Evolutionary conservation across 768 basidiomycete species (phyloP), one percentile per base, ranked within the genome.

Genomic region (Rhizopogon sp.): DNA sequence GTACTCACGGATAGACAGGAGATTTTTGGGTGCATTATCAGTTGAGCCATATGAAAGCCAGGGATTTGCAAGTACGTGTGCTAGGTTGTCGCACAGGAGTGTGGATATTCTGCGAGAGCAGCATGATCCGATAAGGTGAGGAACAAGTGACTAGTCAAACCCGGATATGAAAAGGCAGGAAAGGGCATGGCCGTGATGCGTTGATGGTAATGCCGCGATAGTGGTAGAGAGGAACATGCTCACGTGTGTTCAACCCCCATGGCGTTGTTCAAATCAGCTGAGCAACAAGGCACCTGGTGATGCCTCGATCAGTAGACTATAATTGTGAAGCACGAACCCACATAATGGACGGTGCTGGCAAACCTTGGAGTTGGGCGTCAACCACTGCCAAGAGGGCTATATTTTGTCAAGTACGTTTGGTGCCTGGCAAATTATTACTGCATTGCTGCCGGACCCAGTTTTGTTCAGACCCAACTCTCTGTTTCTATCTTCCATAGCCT

Each of bases 401-500:
- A 56, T 53, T 56, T 56, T 56, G 16, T 37, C 35, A 39, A 53
- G 41, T 54, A 37, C 49, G 39, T 55, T 41, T 25, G 8, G 56
- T 55, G 56, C 56, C 56, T 57, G 56, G 50, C 39, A 40, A 52
- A 53, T 42, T 41, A 20, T 54, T 55, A 41, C 53, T 39, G 29
- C 54, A 56, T 49, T 50, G 53, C 46, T 57, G 22, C 47, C 56
- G 54, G 45, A 37, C 43, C 41, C 42, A 40, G 20, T 39, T 56
- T 44, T 43, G 41, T 39, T 41, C 37, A 50, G 20, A 25, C 28
- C 16, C 20, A n/a, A 52, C 47, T 29, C 31, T 43, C 28, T 52
- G 5, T 52, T 49, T 45, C 43, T 22, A 37, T 50, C 53, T 29
- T 51, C 47, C 20, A 50, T 7, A 33, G 10, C 22, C 51, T 44